Percentiles rank a stretch among this genome's conserved stretches.
These are phyloP conservation scores for Kwoniella shivajii DNA, from an alignment of 1,284 basidiomycete species.

Conservation along the genomic window DNA sequence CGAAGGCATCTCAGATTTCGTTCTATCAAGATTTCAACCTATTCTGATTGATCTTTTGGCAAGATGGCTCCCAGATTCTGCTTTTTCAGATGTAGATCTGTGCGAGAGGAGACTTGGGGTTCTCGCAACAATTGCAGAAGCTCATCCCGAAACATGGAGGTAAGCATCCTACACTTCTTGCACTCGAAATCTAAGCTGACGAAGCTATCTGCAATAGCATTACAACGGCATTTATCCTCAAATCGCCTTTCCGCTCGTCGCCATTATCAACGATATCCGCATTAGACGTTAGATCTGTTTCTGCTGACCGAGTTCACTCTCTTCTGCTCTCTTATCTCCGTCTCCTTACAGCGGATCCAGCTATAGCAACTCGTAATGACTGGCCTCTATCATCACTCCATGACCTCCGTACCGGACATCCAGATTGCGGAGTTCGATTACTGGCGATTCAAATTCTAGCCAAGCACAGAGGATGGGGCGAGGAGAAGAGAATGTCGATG, in stretches of 20 bases:
- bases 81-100: constrained; percentile 13
- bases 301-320: constrained; percentile 62
- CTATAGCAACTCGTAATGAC: constrained; percentile 63
- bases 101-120: constrained; percentile 40
- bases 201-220: constrained; percentile 10
- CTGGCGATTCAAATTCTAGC: constrained; percentile 77
- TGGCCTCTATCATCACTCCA: constrained; percentile 67
- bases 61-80: constrained; percentile 37
- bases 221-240: constrained; percentile 53
- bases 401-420: constrained; percentile 54
- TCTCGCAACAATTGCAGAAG: constrained; percentile 35
- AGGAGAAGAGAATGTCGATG: constrained; percentile 67
- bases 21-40: constrained; percentile 40
- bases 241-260: constrained; percentile 38
- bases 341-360: constrained; percentile 70
- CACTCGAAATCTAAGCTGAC: constrained; percentile 5
- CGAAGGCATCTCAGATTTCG: constrained; percentile 24
- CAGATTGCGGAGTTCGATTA: constrained; percentile 66
- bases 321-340: constrained; percentile 78
- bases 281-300: constrained; percentile 56
- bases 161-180: constrained; percentile 22
- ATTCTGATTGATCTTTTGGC: constrained; percentile 44
- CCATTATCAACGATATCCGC: constrained; percentile 28
- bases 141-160: constrained; percentile 48
- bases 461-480: constrained; percentile 72